Evolutionary conservation across 805 yeast genomes (phyloP), one percentile per base, ranked within the genome.

Genomic region (Candida nonsorbophila): DNA sequence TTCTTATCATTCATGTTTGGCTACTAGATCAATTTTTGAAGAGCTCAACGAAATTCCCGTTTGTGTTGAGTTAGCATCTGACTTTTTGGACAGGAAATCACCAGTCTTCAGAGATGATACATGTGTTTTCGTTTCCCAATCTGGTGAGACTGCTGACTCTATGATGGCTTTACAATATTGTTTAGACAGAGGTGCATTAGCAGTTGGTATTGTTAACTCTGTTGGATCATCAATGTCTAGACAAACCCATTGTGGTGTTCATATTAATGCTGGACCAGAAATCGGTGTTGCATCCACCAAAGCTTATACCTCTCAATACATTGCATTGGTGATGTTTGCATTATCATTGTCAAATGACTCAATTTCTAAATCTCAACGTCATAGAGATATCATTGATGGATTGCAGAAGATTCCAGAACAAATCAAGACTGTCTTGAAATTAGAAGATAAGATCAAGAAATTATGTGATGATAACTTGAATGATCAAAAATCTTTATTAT

Each of bases 21-120:
- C 98, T 13, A 90, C 95, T 14, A 79, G 99, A 62, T 84, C 96
- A 10, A 80, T 87, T 41, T 88, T 92, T 55, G 99, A 92, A 63
- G 98, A 92, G 56, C 72, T 92, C 49, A 86, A 96, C 18, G 97
- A 90, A 53, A 83, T 87, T 37, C 97, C 97, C 5, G 95, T 87
- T 5, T 66, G 84, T 24, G 94, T 88, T 21, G 97, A 88, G 56
- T 72, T 88, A 50, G 96, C 96, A 7, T 84, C 95, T 9, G 97
- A 88, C 55, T 88, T 88, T 63, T 69, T 92, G 50, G 99, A 92
- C 58, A 78, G 99, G 64, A 75, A 70, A 44, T 84, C 95, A 2
- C 97, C 97, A n/a, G 94, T 92, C 24, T 92, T 90, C 67, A 82
- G 98, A 67, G 98, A 92, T 59, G 98, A 92, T 58, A 86, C 95